A percentile compares a stretch with the other conserved stretches of the same genome.
Conservation (phyloP, 1,284 basidiomycete species). For the Rhodotorula sp. region DNA sequence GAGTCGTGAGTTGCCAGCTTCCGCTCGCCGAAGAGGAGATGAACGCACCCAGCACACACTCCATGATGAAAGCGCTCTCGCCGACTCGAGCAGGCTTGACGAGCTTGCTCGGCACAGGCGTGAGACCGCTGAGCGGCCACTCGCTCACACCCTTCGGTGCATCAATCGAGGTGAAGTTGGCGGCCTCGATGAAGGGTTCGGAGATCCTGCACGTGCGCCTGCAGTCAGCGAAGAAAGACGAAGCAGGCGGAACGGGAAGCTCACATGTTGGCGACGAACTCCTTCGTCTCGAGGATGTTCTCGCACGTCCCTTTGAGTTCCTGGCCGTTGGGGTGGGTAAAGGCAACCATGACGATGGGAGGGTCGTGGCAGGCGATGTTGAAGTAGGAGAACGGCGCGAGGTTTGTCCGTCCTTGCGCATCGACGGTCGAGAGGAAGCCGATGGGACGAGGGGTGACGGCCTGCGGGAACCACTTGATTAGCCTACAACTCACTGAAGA, state of each 20-base stretch:
- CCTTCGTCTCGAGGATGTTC: slow-evolving; percentile 65
- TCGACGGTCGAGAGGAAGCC: slow-evolving; percentile 69
- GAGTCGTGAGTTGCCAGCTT: neutral
- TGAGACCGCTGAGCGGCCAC: slow-evolving; percentile 71
- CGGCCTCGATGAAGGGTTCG: slow-evolving; percentile 64
- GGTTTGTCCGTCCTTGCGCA: slow-evolving; percentile 60
- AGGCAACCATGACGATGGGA: slow-evolving; percentile 65
- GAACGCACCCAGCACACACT: slow-evolving; percentile 62
- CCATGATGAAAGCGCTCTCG: slow-evolving; percentile 68
- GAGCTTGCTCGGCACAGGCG: slow-evolving; percentile 60
- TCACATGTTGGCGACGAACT: slow-evolving; percentile 69
- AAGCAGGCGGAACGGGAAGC: neutral
- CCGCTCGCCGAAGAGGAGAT: neutral
- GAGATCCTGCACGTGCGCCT: slow-evolving; percentile 18
- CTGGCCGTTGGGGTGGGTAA: slow-evolving; percentile 48
- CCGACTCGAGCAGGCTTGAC: slow-evolving; percentile 66
- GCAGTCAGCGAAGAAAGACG: neutral
- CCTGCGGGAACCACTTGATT: neutral
- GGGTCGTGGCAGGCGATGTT: slow-evolving; percentile 50
- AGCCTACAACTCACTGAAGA: neutral
- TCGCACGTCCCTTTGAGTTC: slow-evolving; percentile 63
- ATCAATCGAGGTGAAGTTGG: slow-evolving; percentile 67
- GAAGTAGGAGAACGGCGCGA: slow-evolving; percentile 59
- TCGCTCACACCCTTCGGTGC: slow-evolving; percentile 65
- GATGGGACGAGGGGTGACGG: slow-evolving; percentile 63